Conservation (phyloP, 169 alveolate species). For the Eimeria sp. region DNA sequence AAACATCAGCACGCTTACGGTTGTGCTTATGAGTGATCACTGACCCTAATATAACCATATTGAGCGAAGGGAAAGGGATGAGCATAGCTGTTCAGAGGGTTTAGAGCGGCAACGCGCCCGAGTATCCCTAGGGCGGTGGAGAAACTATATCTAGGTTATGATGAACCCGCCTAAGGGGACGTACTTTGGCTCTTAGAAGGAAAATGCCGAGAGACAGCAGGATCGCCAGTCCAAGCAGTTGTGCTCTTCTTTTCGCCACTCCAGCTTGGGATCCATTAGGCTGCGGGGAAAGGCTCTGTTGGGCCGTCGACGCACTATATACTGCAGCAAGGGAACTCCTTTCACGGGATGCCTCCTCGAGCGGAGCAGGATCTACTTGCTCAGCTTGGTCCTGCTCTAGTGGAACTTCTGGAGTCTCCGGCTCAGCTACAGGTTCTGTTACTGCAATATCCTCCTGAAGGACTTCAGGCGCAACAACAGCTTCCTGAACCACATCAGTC, state of each 20-base stretch:
- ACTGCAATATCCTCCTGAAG: background rate
- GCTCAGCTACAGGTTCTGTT: background rate
- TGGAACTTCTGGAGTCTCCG: background rate
- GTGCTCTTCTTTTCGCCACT: background rate
- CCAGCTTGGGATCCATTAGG: background rate
- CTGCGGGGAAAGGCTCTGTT: background rate
- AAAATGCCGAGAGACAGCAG: slow-evolving; percentile 15
- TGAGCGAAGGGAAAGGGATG: background rate
- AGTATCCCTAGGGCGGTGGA: background rate
- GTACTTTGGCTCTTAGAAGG: background rate
- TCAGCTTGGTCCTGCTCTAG: background rate
- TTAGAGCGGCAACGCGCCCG: background rate
- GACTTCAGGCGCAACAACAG: background rate
- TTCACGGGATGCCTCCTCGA: background rate
- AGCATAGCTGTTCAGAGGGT: background rate
- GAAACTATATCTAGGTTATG: background rate
- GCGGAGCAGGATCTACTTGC: background rate
- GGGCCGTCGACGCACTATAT: background rate
- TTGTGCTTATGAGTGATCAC: background rate
- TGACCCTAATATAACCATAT: background rate
- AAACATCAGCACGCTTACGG: background rate
- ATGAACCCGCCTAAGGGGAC: background rate
- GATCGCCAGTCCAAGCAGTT: background rate
- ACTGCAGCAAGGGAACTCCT: background rate
- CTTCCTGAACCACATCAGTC: background rate